phyloP scores from a whole-genome alignment of 1,284 basidiomycete genomes.

The Chalciporus sp. region DNA sequence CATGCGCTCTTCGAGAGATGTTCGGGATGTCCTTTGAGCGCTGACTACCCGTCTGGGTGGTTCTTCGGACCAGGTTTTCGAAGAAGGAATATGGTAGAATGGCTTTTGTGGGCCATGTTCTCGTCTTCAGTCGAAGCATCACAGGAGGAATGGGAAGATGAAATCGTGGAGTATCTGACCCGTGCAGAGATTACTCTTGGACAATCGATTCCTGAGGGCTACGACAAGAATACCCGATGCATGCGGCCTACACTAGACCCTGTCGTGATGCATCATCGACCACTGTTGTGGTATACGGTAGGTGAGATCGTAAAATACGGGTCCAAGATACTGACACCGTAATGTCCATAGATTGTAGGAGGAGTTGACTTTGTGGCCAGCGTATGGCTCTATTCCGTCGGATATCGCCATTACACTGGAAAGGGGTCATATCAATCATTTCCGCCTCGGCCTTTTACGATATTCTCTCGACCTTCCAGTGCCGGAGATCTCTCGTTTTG shows the following conservation, averaged over 20 bases:
- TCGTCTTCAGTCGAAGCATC: conserved; percentile 33
- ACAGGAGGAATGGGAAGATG: conserved; percentile 47
- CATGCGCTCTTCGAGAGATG: conserved; percentile 53
- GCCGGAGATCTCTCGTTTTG: conserved; percentile 55
- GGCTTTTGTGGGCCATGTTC: conserved; percentile 70
- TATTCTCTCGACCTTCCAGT: conserved; percentile 45
- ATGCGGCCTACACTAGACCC: conserved; percentile 61
- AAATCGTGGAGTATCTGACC: conserved; percentile 48
- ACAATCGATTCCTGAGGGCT: conserved; percentile 41
- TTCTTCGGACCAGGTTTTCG: conserved; percentile 46
- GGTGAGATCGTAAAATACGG: conserved; percentile 25
- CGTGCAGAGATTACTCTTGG: conserved; percentile 42
- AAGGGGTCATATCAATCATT: conserved; percentile 45
- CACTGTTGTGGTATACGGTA: conserved; percentile 64
- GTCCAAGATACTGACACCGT: conserved; percentile 1
- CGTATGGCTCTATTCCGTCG: conserved; percentile 40
- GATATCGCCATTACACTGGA: conserved; percentile 57
- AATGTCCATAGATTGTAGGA: conserved; percentile 48
- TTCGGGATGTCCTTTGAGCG: conserved; percentile 29
- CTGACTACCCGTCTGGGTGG: conserved; percentile 53
- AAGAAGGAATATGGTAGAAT: conserved; percentile 56
- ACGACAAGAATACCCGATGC: conserved; percentile 39
- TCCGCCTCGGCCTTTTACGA: conserved; percentile 51
- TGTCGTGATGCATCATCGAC: conserved; percentile 54
- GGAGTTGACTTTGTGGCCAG: conserved; percentile 50